Evolutionary conservation across 257 asterid genomes (phyloP).

Genomic region (Eucommia ulmoides): DNA sequence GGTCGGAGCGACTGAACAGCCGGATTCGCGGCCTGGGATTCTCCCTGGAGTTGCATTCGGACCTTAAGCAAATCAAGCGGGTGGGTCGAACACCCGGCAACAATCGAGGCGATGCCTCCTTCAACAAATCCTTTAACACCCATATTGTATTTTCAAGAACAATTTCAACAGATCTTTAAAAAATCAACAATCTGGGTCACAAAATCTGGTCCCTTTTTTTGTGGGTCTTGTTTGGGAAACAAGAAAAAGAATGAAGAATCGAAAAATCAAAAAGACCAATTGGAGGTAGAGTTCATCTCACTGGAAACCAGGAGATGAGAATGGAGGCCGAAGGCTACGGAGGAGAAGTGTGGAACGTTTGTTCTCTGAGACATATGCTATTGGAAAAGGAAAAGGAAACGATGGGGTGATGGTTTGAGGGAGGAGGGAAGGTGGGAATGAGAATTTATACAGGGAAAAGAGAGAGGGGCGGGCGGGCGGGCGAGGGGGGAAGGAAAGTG

Average conservation of each 20-base stretch:
- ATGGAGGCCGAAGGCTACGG: constrained; percentile 65
- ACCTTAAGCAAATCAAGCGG: constrained; percentile 78
- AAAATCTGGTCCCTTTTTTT: no score
- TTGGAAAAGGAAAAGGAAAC: no score
- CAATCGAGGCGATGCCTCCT: constrained; percentile 82
- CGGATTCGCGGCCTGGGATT: no score
- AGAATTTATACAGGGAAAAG: constrained; percentile 21
- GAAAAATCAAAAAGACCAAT: constrained; percentile 36
- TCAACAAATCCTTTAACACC: constrained; percentile 81
- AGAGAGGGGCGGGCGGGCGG: no score
- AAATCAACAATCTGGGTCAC: no score
- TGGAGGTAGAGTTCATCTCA: constrained; percentile 68
- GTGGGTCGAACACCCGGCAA: constrained; percentile 83
- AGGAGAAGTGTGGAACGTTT: constrained; percentile 69
- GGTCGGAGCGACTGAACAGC: constrained; percentile 43
- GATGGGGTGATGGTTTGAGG: neutral
- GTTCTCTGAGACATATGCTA: constrained; percentile 86
- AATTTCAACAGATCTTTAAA: no score
- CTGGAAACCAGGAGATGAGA: no score
- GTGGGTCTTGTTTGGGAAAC: no score
- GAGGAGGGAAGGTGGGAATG: no score
- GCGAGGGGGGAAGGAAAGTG: no score
- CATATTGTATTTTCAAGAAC: constrained; percentile 24
- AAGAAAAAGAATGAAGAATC: no score
- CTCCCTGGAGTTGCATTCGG: constrained; percentile 85